Base-by-base conservation (phyloP, 441 rosid species). In the Euphorbia celastroides region DNA sequence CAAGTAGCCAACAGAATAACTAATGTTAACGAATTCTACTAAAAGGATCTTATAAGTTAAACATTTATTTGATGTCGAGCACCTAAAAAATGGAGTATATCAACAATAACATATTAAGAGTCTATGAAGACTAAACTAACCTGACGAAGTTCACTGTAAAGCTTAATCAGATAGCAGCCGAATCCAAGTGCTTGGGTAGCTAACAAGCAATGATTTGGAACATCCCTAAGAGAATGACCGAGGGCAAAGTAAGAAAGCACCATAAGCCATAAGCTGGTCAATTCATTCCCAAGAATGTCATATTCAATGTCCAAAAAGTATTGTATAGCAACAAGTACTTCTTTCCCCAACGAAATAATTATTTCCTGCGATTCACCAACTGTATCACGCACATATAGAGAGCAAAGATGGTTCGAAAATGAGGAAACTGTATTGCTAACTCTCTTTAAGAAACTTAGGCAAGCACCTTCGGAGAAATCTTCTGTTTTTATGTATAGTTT, bases 121-220 rank as follows among this genome's bases (percentile, higher is more conserved):
- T 34, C 38, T 34, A 34, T 3, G 9, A 44, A 26, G 31, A 34
- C 66, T 75, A 62, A 63, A 84, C 91, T 74, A 79, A 95, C 99
- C 99, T 92, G 96, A 60, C 95, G 95, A 68, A 95, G 90, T 31
- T 93, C 96, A 73, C 95, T 72, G 70, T 83, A 88, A 66, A 95
- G 89, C 73, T 81, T 73, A 78, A 95, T 78, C 74, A 95, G 79
- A 76, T 86, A 94, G 74, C 90, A 79, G 65, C 89, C 98, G 71
- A 86, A 84, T 57, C 74, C 69, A 17, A 85, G 65, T 65, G 81
- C 71, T 73, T 75, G 72, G 60, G 82, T 72, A 64, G 74, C 73
- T 80, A 90, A 75, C 16, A 71, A 72, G 75, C 73, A 60, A 42
- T 72, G 78, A 57, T 76, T 74, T 44, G 71, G 77, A 55, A 70